phyloP scores from a whole-genome alignment of 495 filamentous ascomycete genomes.

The Penicillium cinerascens region DNA sequence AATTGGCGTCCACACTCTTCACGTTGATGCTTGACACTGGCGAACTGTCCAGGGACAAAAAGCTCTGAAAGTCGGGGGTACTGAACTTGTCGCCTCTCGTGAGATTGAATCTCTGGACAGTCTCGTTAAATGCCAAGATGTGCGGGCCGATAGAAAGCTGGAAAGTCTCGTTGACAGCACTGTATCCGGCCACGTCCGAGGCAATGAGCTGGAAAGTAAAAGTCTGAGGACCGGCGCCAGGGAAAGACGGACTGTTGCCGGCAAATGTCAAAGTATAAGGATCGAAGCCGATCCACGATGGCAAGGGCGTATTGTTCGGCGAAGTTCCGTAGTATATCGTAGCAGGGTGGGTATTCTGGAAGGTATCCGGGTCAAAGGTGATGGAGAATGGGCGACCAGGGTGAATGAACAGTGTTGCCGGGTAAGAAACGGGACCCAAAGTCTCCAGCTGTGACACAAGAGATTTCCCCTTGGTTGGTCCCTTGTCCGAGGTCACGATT shows the following conservation, averaged over 20 bases:
- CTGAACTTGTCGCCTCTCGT: conserved; percentile 51
- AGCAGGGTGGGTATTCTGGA: conserved; percentile 41
- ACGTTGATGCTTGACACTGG: conserved; percentile 45
- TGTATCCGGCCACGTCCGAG: conserved; percentile 76
- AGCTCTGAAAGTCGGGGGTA: conserved; percentile 50
- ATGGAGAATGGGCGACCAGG: conserved; percentile 45
- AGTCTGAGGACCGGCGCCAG: conserved; percentile 62
- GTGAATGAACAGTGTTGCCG: conserved; percentile 43
- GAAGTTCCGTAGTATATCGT: conserved; percentile 75
- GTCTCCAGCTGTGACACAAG: conserved; percentile 46
- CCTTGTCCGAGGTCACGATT: conserved; percentile 54
- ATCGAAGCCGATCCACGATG: conserved; percentile 84
- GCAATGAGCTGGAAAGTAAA: conserved; percentile 74
- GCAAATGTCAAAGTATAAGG: conserved; percentile 60
- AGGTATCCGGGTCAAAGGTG: conserved; percentile 46
- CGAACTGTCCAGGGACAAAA: conserved; percentile 61
- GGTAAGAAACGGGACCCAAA: conserved; percentile 44
- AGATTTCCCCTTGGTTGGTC: conserved; percentile 46
- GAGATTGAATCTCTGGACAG: conserved; percentile 55
- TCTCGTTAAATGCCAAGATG: conserved; percentile 58
- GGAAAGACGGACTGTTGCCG: conserved; percentile 67
- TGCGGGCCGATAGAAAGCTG: conserved; percentile 67
- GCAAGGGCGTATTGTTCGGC: conserved; percentile 73
- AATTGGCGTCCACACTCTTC: conserved; percentile 43
- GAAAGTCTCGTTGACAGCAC: conserved; percentile 62